Evolutionary conservation across 306 rosid genomes (phyloP), one percentile per base, ranked within the genome.

Genomic region (Styphnolobium japonicum): DNA sequence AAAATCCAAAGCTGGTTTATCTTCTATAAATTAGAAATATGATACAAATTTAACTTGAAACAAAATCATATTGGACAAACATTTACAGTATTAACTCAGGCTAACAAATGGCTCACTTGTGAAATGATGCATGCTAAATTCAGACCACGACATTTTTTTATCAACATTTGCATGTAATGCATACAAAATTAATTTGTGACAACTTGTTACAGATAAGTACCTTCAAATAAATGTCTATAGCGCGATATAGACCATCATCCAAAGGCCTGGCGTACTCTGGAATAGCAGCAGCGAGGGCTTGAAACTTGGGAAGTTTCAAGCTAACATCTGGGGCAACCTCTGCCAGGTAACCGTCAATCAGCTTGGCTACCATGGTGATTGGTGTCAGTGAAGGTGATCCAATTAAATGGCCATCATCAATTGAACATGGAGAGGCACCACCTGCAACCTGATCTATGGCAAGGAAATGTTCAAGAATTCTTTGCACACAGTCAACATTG

Each of bases 321-420:
- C 93, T 95, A 64, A 90, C 94, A 80, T 95, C 99, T 12, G 99
- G 99, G 67, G 99, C 98, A 78, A 95, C 99, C 89, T 95, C 99
- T 14, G 99, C 99, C 10, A 95, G 92, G 92, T 95, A 95, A 40
- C 98, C 99, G 43, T 95, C 99, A 23, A 93, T 91, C 65, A 95
- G 87, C 88, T 95, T 95, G 80, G 99, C 99, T n/a, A 93, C 99
- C 90, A 86, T 84, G 58, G 93, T 91, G 62, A 95, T 83, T 42
- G 98, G 98, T 58, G 96, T 90, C 89, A 92, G 75, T 23, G 98
- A 95, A 75, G 98, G 98, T 2, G 99, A 91, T 33, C 94, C 98
- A 29, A 95, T 95, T 86, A 90, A 83, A 43, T 93, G 96, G 62
- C 89, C 96, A 69, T 91, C 97, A 6, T 95, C 99, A 6, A 86